phyloP scores from a whole-genome alignment of 1,284 basidiomycete genomes.

The Cryptococcus sp. region DNA sequence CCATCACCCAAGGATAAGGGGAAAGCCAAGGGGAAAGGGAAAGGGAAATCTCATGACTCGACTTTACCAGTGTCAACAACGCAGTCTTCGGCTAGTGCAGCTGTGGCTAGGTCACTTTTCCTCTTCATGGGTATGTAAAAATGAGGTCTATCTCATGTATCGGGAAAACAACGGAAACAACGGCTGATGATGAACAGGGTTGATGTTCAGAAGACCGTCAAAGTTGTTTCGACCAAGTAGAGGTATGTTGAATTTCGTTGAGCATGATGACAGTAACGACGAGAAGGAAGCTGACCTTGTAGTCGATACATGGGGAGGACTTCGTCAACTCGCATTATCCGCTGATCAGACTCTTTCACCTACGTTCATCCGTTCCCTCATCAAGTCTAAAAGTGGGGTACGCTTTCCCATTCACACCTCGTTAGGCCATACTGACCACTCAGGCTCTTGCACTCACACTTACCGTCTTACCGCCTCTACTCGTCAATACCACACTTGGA shows the following conservation, averaged over 20 bases:
- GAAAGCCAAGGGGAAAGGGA: neutral
- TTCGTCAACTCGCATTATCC: constrained; percentile 41
- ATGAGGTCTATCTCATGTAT: too few species aligned
- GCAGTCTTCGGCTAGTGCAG: constrained; percentile 36
- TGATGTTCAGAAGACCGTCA: constrained; percentile 44
- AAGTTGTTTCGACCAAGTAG: constrained; percentile 44
- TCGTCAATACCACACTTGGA: constrained; percentile 44
- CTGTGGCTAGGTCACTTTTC: constrained; percentile 39
- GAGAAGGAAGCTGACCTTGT: neutral
- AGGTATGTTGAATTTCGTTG: constrained; percentile 23
- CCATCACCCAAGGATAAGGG: constrained; percentile 4
- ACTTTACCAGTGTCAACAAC: constrained; percentile 23
- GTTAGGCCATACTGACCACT: neutral
- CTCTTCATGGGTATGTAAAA: constrained; percentile 34
- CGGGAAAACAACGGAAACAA: too few species aligned
- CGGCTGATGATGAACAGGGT: constrained; percentile 15
- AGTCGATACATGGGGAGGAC: constrained; percentile 46
- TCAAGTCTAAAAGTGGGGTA: constrained; percentile 35
- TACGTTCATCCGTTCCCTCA: constrained; percentile 36
- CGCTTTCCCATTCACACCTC: neutral
- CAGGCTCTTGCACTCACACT: constrained; percentile 25
- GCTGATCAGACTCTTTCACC: constrained; percentile 43
- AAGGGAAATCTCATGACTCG: neutral
- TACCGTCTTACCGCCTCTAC: constrained; percentile 39
- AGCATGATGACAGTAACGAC: neutral